phyloP scores from a whole-genome alignment of 805 yeast species.

The Priceomyces medius region DNA sequence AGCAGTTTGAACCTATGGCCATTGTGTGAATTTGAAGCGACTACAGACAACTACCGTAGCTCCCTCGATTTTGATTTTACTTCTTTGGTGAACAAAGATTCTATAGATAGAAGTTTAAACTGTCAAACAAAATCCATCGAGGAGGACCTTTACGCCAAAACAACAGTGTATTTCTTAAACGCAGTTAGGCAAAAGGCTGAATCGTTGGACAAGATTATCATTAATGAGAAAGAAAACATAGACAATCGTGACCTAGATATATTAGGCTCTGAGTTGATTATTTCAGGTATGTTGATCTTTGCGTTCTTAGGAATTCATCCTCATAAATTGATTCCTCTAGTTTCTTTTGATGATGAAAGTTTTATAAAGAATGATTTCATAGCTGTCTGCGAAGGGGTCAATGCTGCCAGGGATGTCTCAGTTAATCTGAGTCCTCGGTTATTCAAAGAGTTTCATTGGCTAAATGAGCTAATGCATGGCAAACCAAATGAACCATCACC shows the following conservation, averaged over 20 bases:
- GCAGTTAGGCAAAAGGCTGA: neutral
- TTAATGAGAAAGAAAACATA: neutral
- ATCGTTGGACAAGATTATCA: neutral
- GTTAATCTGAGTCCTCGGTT: neutral
- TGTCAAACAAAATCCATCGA: neutral
- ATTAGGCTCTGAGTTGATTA: conserved; percentile 14
- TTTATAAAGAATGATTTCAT: conserved; percentile 20
- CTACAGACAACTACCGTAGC: neutral
- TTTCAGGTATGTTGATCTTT: conserved; percentile 23
- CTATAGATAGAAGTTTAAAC: neutral
- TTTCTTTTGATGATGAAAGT: conserved; percentile 18
- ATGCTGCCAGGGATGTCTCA: conserved; percentile 1
- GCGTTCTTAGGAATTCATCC: conserved; percentile 34
- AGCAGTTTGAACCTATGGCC: conserved; percentile 3
- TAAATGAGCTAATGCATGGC: neutral
- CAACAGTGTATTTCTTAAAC: conserved; percentile 1
- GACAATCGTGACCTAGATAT: neutral
- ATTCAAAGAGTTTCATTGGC: neutral
- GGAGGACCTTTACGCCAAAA: neutral
- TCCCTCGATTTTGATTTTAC: neutral
- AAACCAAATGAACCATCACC: neutral
- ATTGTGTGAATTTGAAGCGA: neutral
- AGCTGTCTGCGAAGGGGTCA: conserved; percentile 16
- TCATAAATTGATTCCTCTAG: conserved; percentile 26
- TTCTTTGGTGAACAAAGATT: neutral